Evolutionary conservation across 2,329 filamentous ascomycete species (phyloP).

Genomic region (Stylonectria norvegica): DNA sequence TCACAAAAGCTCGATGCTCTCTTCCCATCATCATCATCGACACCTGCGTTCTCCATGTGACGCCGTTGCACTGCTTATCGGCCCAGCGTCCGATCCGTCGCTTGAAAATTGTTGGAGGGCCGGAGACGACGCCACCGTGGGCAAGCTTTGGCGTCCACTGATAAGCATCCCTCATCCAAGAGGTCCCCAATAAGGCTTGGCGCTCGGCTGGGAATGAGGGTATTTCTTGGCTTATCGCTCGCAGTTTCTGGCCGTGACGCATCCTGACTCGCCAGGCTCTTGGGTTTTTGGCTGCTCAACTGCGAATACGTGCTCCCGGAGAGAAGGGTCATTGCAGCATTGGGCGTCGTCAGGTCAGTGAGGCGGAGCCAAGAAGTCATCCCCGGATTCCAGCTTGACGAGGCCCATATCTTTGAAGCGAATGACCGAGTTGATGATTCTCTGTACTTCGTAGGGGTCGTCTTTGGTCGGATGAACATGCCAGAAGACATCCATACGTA

Average conservation of each 20-base stretch:
- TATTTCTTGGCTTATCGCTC: slow-evolving; percentile 13
- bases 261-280: slow-evolving; percentile 2
- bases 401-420: too few relatives aligned
- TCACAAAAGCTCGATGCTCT: too few relatives aligned
- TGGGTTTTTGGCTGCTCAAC: too few relatives aligned
- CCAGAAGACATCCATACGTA: too few relatives aligned
- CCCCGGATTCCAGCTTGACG: slow-evolving; percentile 7
- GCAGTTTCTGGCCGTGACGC: neutral
- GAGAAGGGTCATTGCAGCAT: neutral
- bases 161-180: slow-evolving; percentile 22
- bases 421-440: too few relatives aligned
- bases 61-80: slow-evolving; percentile 19
- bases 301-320: neutral
- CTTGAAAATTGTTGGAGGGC: slow-evolving; percentile 8
- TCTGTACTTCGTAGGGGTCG: too few relatives aligned
- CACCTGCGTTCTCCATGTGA: too few relatives aligned
- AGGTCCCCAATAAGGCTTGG: slow-evolving; percentile 21
- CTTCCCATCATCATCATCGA: too few relatives aligned
- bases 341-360: slow-evolving; percentile 1
- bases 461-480: too few relatives aligned
- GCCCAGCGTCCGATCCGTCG: slow-evolving; percentile 14
- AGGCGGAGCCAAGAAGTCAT: slow-evolving; percentile 9
- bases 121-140: slow-evolving; percentile 18
- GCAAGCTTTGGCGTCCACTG: slow-evolving; percentile 20
- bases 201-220: slow-evolving; percentile 13